These are phyloP conservation scores for Acanthamoeba castellanii DNA, from an alignment of 208 protist genomes.

Conservation along the genomic window DNA sequence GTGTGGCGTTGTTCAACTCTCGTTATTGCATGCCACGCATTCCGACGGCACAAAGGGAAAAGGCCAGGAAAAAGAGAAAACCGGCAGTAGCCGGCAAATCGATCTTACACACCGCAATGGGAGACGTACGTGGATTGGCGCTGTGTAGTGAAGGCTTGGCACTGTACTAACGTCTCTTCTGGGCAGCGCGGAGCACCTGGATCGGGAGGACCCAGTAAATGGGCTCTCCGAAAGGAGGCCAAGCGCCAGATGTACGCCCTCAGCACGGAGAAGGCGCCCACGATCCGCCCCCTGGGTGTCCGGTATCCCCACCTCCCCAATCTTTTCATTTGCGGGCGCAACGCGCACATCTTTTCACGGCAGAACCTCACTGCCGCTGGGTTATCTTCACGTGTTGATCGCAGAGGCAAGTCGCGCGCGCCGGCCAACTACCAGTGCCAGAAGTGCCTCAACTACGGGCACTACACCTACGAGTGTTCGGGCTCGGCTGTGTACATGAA, in stretches of 20 bases:
- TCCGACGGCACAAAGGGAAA: background rate
- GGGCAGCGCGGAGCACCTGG: background rate
- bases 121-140: background rate
- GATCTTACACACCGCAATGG: too few species aligned
- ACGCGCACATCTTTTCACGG: too few species aligned
- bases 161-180: background rate
- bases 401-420: background rate
- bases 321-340: too few species aligned
- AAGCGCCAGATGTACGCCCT: slow-evolving; percentile 57
- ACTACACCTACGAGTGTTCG: slow-evolving; percentile 28
- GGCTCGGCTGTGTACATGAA: background rate
- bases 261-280: slow-evolving; percentile 14
- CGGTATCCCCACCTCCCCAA: background rate
- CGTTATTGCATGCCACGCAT: too few species aligned
- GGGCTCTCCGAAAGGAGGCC: slow-evolving; percentile 23
- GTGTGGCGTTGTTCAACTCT: background rate
- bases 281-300: background rate
- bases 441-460: slow-evolving; percentile 13
- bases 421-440: slow-evolving; percentile 20
- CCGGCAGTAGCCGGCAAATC: background rate
- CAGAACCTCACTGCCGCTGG: too few species aligned
- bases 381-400: too few species aligned
- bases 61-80: background rate
- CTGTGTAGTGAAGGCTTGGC: too few species aligned
- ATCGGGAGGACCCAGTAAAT: slow-evolving; percentile 10